Evolutionary conservation across 2,329 filamentous ascomycete genomes (phyloP), one percentile per base, ranked within the genome.

Genomic region (Aspergillus sp.): DNA sequence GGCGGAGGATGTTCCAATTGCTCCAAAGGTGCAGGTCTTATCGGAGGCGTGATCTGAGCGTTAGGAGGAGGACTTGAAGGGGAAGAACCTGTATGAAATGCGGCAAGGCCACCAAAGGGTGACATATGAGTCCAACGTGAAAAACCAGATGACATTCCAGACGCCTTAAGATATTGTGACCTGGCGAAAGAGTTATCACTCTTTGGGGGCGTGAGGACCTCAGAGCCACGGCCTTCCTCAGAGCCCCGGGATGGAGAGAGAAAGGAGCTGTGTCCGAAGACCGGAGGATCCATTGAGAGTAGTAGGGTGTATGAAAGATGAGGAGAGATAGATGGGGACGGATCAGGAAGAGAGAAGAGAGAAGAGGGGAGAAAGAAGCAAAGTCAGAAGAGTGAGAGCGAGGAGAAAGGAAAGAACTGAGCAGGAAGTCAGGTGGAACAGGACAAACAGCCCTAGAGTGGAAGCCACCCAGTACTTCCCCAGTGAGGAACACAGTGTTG

Each of bases 61-160:
- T 29, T 11, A 29, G 7, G 25, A 10, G 25, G 25, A 29, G 25
- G 4, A 29, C 25, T 10, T 7, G 11, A 29, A 29, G 25, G 25
- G 1, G 2, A 29, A 10, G 25, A 29, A 29, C 9, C 7, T 29
- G 25, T 29, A 29, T 7, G 25, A 29, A 29, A 29, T 29, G 25
- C 25, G 7, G 9, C 25, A 7, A 29, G 25, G 25, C 9, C 11
- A 7, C 25, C 25, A 29, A 17, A 10, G n/a, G 34, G 5, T 2
- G 41, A 19, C 13, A 21, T 36, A 21, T 49, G 42, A 4, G 53
- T 41, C 49, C 49, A 55, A 9, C 36, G 49, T 13, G 49, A 32
- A 21, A 47, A 38, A 13, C 49, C 46, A n/a, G n/a, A n/a, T n/a
- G n/a, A n/a, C n/a, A n/a, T 1, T 21, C 5, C 10, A 19, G 11